Conservation (phyloP, 2,329 filamentous ascomycete species). For the Nothomitra cinnamomea region DNA sequence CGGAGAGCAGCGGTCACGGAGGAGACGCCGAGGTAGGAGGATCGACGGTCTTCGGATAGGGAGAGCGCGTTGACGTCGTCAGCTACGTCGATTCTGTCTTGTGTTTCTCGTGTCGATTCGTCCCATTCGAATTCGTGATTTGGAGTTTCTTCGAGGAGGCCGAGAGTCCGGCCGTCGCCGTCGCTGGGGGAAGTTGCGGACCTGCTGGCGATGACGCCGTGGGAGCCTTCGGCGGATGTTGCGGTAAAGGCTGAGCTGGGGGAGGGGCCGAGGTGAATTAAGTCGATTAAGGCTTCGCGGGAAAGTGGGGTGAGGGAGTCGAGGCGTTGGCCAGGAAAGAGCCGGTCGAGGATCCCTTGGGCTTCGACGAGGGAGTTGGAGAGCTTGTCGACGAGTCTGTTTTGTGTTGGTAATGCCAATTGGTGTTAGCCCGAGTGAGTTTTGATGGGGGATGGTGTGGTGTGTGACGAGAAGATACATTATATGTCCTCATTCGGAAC, state of each 20-base stretch:
- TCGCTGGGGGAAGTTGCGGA: no score
- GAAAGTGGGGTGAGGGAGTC: conserved; percentile 23
- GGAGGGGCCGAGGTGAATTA: conserved; percentile 26
- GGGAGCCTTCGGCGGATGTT: conserved; percentile 21
- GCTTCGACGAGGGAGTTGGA: conserved; percentile 31
- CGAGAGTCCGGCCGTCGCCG: conserved; percentile 32
- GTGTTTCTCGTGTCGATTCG: conserved; percentile 38
- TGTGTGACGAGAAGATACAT: background rate
- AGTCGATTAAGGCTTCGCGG: conserved; percentile 22
- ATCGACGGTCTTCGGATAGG: conserved; percentile 39
- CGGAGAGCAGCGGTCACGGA: conserved; percentile 59
- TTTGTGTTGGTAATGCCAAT: no score
- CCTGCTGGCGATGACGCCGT: no score
- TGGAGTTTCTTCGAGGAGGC: conserved; percentile 53
- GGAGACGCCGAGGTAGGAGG: conserved; percentile 55
- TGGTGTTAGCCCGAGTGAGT: conserved; percentile 11
- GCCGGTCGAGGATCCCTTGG: conserved; percentile 23
- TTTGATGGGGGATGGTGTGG: no score
- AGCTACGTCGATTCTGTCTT: conserved; percentile 43
- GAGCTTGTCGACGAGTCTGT: conserved; percentile 31
- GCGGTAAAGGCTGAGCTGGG: conserved; percentile 23
- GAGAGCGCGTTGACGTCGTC: conserved; percentile 58
- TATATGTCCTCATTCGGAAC: no score
- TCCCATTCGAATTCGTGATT: conserved; percentile 48
- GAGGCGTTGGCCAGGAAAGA: conserved; percentile 26